These are phyloP conservation scores for Pseudopyrenochaeta lycopersici DNA, from an alignment of 2,329 filamentous ascomycete species.

Conservation along the genomic window DNA sequence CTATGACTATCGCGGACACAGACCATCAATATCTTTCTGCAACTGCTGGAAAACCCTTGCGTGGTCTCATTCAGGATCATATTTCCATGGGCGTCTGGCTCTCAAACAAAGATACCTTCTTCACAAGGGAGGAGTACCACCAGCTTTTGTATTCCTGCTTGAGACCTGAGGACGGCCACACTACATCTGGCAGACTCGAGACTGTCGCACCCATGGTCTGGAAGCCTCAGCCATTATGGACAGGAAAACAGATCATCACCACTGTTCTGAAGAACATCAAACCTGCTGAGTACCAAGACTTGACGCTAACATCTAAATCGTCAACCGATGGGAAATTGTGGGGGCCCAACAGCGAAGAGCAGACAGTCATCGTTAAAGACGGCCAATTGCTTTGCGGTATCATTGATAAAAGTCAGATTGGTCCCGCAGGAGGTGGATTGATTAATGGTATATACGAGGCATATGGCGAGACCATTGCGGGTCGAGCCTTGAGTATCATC, in stretches of 20 bases:
- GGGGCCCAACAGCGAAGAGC: constrained; percentile 79
- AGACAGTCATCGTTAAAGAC: constrained; percentile 80
- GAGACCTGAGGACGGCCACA: constrained; percentile 89
- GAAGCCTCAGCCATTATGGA: constrained; percentile 86
- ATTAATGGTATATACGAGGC: constrained; percentile 93
- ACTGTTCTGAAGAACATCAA: constrained; percentile 93
- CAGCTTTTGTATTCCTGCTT: constrained; percentile 92
- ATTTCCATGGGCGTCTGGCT: constrained; percentile 93
- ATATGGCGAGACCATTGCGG: constrained; percentile 87
- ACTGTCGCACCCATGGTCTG: constrained; percentile 82
- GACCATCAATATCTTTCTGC: constrained; percentile 97
- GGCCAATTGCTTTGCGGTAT: constrained; percentile 91
- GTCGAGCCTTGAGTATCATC: constrained; percentile 86
- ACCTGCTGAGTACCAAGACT: constrained; percentile 75
- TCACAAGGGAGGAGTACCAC: constrained; percentile 86
- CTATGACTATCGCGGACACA: constrained; percentile 91
- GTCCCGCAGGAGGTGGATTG: constrained; percentile 84
- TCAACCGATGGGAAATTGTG: constrained; percentile 82
- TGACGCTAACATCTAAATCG: constrained; percentile 82
- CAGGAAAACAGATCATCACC: constrained; percentile 93
- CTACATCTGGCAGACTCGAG: constrained; percentile 81
- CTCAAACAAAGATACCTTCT: constrained; percentile 91
- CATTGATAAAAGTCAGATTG: constrained; percentile 94
- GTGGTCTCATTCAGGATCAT: constrained; percentile 98
- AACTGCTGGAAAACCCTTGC: constrained; percentile 89